These are phyloP conservation scores for Blastobotrys aristatus DNA, from an alignment of 1,139 yeast species.

Conservation along the genomic window DNA sequence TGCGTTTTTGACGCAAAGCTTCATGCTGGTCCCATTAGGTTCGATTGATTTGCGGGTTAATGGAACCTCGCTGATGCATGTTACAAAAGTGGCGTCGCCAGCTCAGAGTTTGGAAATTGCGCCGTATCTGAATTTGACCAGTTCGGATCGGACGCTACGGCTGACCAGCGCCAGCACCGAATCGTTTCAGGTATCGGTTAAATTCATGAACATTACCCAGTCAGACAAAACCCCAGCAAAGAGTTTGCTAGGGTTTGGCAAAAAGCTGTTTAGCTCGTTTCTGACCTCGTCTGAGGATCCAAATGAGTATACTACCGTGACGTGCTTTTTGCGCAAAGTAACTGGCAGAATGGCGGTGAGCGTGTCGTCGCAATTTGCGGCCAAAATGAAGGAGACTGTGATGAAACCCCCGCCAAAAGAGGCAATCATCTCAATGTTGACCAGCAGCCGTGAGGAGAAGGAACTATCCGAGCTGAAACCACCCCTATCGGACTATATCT, in stretches of 20 bases:
- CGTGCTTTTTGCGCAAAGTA: slow-evolving; percentile 31
- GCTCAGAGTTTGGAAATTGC: slow-evolving; percentile 28
- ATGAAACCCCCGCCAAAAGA: slow-evolving; percentile 40
- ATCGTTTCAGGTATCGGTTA: slow-evolving; percentile 32
- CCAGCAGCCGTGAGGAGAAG: slow-evolving; percentile 29
- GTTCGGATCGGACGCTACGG: slow-evolving; percentile 28
- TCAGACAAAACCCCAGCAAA: slow-evolving; percentile 26
- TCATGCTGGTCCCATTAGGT: slow-evolving; percentile 34
- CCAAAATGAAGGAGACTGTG: slow-evolving; percentile 37
- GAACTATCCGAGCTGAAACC: slow-evolving; percentile 32
- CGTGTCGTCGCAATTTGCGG: slow-evolving; percentile 32
- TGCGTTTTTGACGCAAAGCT: slow-evolving; percentile 38
- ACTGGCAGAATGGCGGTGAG: slow-evolving; percentile 33
- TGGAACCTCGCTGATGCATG: slow-evolving; percentile 26
- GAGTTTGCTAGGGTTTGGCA: slow-evolving; percentile 32
- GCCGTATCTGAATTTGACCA: slow-evolving; percentile 22
- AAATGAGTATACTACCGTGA: slow-evolving; percentile 30
- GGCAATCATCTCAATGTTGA: slow-evolving; percentile 35
- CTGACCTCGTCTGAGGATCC: slow-evolving; percentile 33
- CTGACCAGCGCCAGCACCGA: slow-evolving; percentile 28
- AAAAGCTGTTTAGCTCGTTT: slow-evolving; percentile 32
- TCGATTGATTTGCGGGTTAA: slow-evolving; percentile 32
- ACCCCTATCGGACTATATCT: slow-evolving; percentile 35
- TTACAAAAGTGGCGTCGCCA: slow-evolving; percentile 30
- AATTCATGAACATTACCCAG: slow-evolving; percentile 38